These are phyloP conservation scores for Colletotrichum simmondsii DNA, from an alignment of 2,329 filamentous ascomycete species.

Conservation along the genomic window DNA sequence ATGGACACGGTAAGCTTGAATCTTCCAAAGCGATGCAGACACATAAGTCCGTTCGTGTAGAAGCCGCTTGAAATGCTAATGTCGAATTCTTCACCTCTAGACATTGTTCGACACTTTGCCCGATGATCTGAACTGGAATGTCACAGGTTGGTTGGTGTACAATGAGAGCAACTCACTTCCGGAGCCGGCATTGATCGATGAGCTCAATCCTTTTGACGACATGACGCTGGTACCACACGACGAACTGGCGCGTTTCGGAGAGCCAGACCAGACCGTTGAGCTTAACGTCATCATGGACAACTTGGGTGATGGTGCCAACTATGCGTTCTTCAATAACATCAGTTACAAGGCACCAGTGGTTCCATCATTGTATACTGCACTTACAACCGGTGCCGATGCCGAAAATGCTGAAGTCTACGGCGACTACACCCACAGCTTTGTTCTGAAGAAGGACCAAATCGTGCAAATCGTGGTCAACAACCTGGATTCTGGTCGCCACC, in stretches of 20 bases:
- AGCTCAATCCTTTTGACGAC: constrained; percentile 79
- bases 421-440: constrained; percentile 71
- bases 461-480: constrained; percentile 83
- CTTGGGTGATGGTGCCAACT: constrained; percentile 69
- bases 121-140: constrained; percentile 73
- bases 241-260: constrained; percentile 65
- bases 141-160: constrained; percentile 74
- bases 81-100: constrained; percentile 43
- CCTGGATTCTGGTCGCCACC: constrained; percentile 76
- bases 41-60: background rate
- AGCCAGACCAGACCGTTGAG: constrained; percentile 72
- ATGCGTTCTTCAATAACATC: constrained; percentile 80
- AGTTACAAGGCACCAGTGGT: constrained; percentile 82
- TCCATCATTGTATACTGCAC: constrained; percentile 80
- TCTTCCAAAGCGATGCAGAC: background rate
- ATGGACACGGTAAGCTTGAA: too few species aligned
- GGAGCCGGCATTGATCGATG: constrained; percentile 64
- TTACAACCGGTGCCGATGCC: constrained; percentile 71
- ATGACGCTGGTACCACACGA: constrained; percentile 77
- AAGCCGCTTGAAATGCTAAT: constrained; percentile 38
- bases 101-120: constrained; percentile 76
- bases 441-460: constrained; percentile 75
- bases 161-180: constrained; percentile 58
- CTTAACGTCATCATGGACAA: constrained; percentile 72
- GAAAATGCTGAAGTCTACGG: constrained; percentile 73